Evolutionary conservation across 768 basidiomycete species (phyloP).

Genomic region (Agaricus sinodeliciosus): DNA sequence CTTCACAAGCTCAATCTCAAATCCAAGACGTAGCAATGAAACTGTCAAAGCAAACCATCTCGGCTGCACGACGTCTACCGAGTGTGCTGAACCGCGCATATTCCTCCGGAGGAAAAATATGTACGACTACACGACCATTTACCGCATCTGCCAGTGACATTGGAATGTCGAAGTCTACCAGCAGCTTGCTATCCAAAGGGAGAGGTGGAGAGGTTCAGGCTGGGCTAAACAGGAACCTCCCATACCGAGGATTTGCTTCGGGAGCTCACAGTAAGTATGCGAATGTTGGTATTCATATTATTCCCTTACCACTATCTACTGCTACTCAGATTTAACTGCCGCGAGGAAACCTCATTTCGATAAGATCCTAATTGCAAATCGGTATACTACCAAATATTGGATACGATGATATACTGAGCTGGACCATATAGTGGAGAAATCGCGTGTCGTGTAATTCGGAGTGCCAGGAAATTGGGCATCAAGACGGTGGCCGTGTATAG

Average conservation of each 20-base stretch:
- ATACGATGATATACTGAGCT: neutral
- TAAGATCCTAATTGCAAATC: conserved; percentile 89
- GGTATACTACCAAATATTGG: conserved; percentile 34
- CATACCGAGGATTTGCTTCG: conserved; percentile 19
- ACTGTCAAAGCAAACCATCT: conserved; percentile 28
- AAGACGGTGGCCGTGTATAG: conserved; percentile 91
- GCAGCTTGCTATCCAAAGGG: neutral
- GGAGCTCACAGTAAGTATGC: conserved; percentile 22
- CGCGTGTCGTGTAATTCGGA: conserved; percentile 90
- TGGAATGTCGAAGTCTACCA: neutral
- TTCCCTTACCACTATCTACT: neutral
- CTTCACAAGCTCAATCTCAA: too few relatives aligned
- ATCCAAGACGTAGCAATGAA: conserved; percentile 20
- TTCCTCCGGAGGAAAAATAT: conserved; percentile 2
- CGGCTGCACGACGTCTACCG: conserved; percentile 20
- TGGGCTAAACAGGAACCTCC: neutral
- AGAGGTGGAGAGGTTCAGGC: neutral
- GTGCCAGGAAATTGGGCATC: conserved; percentile 82
- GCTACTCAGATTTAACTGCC: neutral
- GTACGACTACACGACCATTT: conserved; percentile 13
- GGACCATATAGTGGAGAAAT: conserved; percentile 72
- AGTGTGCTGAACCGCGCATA: conserved; percentile 16
- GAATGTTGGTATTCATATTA: neutral
- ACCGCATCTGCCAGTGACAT: neutral
- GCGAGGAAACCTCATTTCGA: conserved; percentile 57